Evolutionary conservation across 2,329 filamentous ascomycete species (phyloP).

Genomic region (Leptographium wingfieldii): DNA sequence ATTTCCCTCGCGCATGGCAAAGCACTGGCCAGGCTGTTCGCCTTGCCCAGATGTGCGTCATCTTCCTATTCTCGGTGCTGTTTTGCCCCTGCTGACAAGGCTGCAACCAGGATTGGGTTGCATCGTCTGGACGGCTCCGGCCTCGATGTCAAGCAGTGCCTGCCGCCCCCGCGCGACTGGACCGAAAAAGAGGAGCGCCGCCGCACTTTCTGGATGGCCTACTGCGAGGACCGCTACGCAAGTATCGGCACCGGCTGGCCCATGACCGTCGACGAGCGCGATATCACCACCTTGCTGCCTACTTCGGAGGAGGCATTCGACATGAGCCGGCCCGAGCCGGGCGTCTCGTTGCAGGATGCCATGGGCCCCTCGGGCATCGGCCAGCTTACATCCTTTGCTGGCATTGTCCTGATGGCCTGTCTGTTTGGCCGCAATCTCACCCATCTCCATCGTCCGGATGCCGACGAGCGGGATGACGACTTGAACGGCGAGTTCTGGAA

Average conservation of each 20-base stretch:
- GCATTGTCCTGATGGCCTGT: slow-evolving; percentile 73
- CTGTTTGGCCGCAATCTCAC: slow-evolving; percentile 84
- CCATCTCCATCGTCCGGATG: slow-evolving; percentile 77
- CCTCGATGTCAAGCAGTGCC: slow-evolving; percentile 83
- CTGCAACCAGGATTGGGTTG: slow-evolving; percentile 63
- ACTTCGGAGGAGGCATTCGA: slow-evolving; percentile 75
- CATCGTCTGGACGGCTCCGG: slow-evolving; percentile 74
- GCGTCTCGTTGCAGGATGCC: slow-evolving; percentile 55
- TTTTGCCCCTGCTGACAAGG: background rate
- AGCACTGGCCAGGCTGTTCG: slow-evolving; percentile 74
- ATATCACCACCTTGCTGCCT: slow-evolving; percentile 79
- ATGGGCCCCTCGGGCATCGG: slow-evolving; percentile 59
- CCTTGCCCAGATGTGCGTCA: slow-evolving; percentile 63
- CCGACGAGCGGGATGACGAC: slow-evolving; percentile 71
- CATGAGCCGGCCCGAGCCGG: slow-evolving; percentile 61
- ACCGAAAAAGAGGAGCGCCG: slow-evolving; percentile 85
- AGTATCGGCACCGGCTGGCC: slow-evolving; percentile 97
- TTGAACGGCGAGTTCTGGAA: slow-evolving; percentile 94
- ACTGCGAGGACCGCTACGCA: slow-evolving; percentile 80
- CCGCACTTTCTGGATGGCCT: slow-evolving; percentile 90
- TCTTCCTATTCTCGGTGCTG: background rate
- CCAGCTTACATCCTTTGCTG: slow-evolving; percentile 65
- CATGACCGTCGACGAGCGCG: slow-evolving; percentile 82
- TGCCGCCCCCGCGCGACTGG: slow-evolving; percentile 81
- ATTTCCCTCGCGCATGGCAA: slow-evolving; percentile 91